These are phyloP conservation scores for Luffa acutangula DNA, from an alignment of 306 rosid species.

Conservation along the genomic window DNA sequence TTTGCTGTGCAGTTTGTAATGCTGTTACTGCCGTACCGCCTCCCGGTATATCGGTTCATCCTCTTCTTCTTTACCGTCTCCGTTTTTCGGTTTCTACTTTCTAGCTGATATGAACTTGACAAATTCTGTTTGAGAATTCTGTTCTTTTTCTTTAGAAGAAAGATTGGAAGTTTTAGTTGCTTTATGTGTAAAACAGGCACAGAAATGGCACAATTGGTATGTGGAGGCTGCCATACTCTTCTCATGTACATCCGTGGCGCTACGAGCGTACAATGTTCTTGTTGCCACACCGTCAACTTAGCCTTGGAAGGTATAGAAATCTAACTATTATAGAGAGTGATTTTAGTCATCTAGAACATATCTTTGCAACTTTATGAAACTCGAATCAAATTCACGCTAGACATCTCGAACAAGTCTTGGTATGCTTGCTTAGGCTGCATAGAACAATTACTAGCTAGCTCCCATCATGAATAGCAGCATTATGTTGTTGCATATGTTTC, in stretches of 20 bases:
- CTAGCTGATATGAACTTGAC: not conserved
- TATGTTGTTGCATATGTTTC: not conserved
- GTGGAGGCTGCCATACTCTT: constrained; percentile 95
- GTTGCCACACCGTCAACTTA: constrained; percentile 95
- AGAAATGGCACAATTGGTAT: constrained; percentile 98
- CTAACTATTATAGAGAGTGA: not conserved
- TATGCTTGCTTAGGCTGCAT: not conserved
- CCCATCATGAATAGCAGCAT: not conserved
- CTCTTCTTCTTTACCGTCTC: not conserved
- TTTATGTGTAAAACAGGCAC: constrained; percentile 46
- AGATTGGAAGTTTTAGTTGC: not conserved
- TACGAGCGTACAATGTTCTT: constrained; percentile 93
- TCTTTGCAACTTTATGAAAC: not conserved
- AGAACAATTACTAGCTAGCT: not conserved
- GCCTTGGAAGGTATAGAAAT: constrained; percentile 77
- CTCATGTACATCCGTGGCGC: constrained; percentile 98
- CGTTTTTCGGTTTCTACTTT: not conserved
- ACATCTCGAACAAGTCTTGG: not conserved
- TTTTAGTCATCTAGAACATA: not conserved
- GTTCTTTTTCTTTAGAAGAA: not conserved
- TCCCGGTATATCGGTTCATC: constrained; percentile 41
- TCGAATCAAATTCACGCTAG: not conserved
- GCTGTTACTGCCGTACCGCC: constrained; percentile 96
- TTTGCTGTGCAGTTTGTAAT: constrained; percentile 98
- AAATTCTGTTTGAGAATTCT: not conserved